phyloP scores from a whole-genome alignment of 148 eudicot genomes.

The Agrostemma githago region DNA sequence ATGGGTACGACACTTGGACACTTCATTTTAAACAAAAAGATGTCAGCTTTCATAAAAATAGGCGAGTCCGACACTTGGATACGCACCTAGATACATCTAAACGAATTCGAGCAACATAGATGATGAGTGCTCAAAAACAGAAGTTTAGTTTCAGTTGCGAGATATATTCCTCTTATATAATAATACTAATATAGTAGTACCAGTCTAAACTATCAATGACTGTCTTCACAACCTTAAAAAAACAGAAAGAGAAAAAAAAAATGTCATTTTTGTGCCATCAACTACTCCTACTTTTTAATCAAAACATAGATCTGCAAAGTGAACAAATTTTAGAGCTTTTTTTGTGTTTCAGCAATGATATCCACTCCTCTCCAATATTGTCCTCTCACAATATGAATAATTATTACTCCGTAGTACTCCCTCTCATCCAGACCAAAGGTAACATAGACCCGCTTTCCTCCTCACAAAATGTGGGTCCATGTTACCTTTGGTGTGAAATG shows the following conservation, averaged over 20 bases:
- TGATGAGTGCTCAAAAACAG: background rate
- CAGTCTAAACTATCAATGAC: background rate
- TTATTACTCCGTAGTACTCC: background rate
- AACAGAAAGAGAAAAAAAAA: background rate
- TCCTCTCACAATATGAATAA: background rate
- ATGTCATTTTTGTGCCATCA: background rate
- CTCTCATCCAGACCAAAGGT: background rate
- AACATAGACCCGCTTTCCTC: no score
- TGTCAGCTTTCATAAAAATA: no score
- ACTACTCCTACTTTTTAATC: background rate
- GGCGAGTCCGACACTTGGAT: no score
- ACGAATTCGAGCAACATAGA: background rate
- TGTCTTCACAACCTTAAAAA: background rate
- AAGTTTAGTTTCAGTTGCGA: constrained; percentile 1
- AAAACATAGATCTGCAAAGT: background rate
- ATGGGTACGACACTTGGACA: no score
- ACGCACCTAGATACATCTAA: no score
- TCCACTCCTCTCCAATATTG: background rate
- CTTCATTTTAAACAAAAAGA: no score
- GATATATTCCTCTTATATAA: background rate
- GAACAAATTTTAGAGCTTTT: background rate
- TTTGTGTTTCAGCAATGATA: background rate
- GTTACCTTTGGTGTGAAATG: background rate
- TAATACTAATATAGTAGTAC: background rate
- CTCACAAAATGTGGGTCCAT: no score